phyloP scores from a whole-genome alignment of 495 filamentous ascomycete genomes.

The Aspergillus haitiensis region DNA sequence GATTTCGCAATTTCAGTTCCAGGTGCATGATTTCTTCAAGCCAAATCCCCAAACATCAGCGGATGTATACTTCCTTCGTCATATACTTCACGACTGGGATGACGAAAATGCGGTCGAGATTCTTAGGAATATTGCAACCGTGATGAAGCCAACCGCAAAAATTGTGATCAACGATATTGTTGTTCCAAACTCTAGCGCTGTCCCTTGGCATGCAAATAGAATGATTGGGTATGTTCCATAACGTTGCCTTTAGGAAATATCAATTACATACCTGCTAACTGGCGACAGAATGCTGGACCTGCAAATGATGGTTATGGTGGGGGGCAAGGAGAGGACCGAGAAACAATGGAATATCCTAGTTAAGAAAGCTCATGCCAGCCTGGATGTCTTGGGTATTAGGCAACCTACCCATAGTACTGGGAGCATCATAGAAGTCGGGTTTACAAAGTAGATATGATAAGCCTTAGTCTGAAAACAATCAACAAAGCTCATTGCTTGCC shows the following conservation, averaged over 20 bases:
- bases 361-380: neutral
- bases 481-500: too few species aligned
- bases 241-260: neutral
- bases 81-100: constrained; percentile 10
- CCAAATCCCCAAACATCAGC: neutral
- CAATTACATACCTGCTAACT: neutral
- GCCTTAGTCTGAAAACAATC: too few species aligned
- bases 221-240: constrained; percentile 5
- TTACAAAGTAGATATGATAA: neutral
- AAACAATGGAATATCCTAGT: neutral
- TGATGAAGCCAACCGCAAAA: constrained; percentile 1
- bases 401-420: constrained; percentile 3
- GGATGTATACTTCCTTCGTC: constrained; percentile 9
- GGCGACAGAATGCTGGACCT: neutral
- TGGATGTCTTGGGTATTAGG: neutral
- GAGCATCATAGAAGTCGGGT: constrained; percentile 7
- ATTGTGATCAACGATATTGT: constrained; percentile 6
- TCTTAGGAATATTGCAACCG: neutral
- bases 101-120: neutral
- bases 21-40: constrained; percentile 8
- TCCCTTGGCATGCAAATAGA: constrained; percentile 1
- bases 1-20: neutral
- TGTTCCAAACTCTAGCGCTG: neutral
- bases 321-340: constrained; percentile 7
- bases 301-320: constrained; percentile 11